phyloP scores from a whole-genome alignment of 371 early-diverging fungal species.

The Apophysomyces elegans region DNA sequence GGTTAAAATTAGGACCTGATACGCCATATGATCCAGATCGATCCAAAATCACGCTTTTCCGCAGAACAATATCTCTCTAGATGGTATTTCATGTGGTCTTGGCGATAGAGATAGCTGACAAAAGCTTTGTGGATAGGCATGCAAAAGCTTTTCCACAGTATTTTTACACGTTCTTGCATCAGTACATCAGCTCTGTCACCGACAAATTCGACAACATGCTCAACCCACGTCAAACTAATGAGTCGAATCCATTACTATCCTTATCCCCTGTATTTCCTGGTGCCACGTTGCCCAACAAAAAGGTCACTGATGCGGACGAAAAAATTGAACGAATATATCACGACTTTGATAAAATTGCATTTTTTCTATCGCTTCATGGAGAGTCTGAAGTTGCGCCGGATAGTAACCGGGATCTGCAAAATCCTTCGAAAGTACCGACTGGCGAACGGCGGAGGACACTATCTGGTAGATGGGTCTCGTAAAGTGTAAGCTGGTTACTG shows the following conservation, averaged over 20 bases:
- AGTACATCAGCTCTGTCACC: constrained; percentile 71
- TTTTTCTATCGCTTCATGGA: constrained; percentile 47
- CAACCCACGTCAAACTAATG: constrained; percentile 13
- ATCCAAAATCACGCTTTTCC: constrained; percentile 72
- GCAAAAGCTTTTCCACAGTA: constrained; percentile 81
- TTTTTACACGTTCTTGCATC: constrained; percentile 79
- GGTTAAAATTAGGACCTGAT: constrained; percentile 61
- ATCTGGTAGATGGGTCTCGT: constrained; percentile 19
- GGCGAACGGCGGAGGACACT: constrained; percentile 32
- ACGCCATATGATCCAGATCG: constrained; percentile 84
- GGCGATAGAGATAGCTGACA: not conserved
- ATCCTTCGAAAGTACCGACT: not conserved
- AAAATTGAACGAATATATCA: constrained; percentile 77
- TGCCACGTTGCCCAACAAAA: constrained; percentile 17
- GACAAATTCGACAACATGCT: constrained; percentile 53
- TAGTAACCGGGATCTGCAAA: not conserved
- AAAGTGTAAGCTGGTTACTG: not conserved
- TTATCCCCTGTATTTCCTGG: constrained; percentile 33
- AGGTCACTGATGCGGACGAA: constrained; percentile 70
- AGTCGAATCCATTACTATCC: constrained; percentile 21
- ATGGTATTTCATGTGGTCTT: constrained; percentile 56
- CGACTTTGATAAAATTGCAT: constrained; percentile 78
- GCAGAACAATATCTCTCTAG: constrained; percentile 73
- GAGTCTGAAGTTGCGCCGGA: constrained; percentile 12
- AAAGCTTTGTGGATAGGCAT: constrained; percentile 43